Conservation (phyloP, 2,329 filamentous ascomycete species). For the Fonsecaea pugnacius region DNA sequence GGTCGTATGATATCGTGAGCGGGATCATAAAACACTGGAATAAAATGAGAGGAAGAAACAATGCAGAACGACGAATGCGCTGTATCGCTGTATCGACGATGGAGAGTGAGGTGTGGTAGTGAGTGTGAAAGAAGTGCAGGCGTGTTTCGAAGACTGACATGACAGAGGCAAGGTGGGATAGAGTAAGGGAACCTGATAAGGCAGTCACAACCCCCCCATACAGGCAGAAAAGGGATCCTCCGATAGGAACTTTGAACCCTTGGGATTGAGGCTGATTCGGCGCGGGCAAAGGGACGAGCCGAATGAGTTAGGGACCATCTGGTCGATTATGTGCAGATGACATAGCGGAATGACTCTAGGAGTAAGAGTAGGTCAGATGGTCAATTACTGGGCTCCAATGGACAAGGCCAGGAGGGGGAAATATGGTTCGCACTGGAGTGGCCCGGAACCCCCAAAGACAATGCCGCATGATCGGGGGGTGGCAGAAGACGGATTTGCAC, state of each 20-base stretch:
- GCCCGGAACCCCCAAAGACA: neutral
- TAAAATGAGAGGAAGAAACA: conserved; percentile 6
- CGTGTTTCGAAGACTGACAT: conserved; percentile 1
- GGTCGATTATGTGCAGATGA: conserved; percentile 34
- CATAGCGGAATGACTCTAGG: conserved; percentile 31
- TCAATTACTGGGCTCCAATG: neutral
- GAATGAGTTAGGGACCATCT: conserved; percentile 11
- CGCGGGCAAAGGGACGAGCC: conserved; percentile 29
- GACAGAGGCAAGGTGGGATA: conserved; percentile 1
- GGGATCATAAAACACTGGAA: conserved; percentile 7
- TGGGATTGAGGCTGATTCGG: conserved; percentile 13
- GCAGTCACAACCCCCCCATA: conserved; percentile 27
- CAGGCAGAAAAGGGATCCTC: conserved; percentile 5
- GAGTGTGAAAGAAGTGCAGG: conserved; percentile 23
- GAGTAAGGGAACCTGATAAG: conserved; percentile 28
- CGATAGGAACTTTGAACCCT: conserved; percentile 11
- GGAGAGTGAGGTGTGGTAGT: neutral
- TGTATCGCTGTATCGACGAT: neutral
- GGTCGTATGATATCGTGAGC: conserved; percentile 6
- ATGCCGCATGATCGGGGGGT: conserved; percentile 15
- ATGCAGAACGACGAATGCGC: conserved; percentile 11
- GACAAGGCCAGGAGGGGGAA: neutral
- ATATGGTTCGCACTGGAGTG: conserved; percentile 1
- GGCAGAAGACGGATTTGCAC: conserved; percentile 21
- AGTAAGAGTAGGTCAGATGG: conserved; percentile 30